Evolutionary conservation across 2,329 filamentous ascomycete species (phyloP), one percentile per base, ranked within the genome.

Genomic region (Xylariaceae sp.): DNA sequence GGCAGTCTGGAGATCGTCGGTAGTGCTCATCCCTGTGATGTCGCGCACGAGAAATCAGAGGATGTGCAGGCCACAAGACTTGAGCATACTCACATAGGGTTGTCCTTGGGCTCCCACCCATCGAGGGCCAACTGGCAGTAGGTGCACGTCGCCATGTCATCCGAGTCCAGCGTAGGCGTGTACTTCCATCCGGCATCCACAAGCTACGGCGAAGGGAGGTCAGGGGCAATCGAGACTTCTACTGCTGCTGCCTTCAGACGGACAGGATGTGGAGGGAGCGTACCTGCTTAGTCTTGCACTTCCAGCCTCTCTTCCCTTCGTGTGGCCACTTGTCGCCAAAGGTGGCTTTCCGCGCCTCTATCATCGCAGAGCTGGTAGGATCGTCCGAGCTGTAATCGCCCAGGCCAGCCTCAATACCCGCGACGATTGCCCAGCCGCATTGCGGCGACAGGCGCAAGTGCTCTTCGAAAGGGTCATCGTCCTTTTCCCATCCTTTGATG

Each of bases 161-260:
- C 86, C 12, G 85, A 89, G 41, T 92, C 90, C 41, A 82, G 74
- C 5, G 84, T 89, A 0, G 94, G 92, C 21, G 91, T 95, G 72
- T 92, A 96, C 67, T 88, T 91, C 92, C 92, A 99, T 10, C 94
- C 94, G 26, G 90, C 89, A 61, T 92, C 89, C 32, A 89, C 89
- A 75, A 97, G 85, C 85, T 94, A 63, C 51, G 49, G 46, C 22
- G n/a, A 18, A n/a, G 19, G 39, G 13, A 45, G 37, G 53, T 56
- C 13, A 52, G 49, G n/a, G 5, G 29, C 21, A 42, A 37, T 39
- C 21, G 19, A 18, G 30, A 12, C 32, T n/a, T n/a, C 7, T 26
- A 40, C 10, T 3, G 10, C 18, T 13, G 2, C 7, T 13, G 13
- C 8, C 12, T 13, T 3, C 8, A 26, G 5, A 2, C 36, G n/a